A percentile compares a stretch with the other conserved stretches of the same genome.
Conservation (phyloP, 2,329 filamentous ascomycete species). For the Beauveria medogensis region DNA sequence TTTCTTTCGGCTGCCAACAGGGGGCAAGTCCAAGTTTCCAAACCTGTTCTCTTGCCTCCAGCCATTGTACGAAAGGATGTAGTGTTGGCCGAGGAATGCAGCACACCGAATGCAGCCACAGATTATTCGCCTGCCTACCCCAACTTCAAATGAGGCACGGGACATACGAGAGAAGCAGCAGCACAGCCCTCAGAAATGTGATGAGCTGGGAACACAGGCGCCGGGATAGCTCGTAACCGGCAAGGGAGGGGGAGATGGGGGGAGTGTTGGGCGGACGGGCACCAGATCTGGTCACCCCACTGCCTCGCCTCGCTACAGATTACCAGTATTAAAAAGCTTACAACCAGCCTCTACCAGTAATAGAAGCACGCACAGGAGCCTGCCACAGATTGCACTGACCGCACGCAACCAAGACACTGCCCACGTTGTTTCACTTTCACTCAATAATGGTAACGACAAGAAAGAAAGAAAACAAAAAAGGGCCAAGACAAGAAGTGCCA, state of each 20-base stretch:
- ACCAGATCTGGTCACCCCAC: constrained; percentile 1
- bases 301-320: not conserved
- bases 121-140: not conserved
- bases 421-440: not conserved
- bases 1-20: too few relatives aligned
- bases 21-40: not conserved
- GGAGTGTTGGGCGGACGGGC: not conserved
- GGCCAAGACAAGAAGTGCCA: too few relatives aligned
- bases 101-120: not conserved
- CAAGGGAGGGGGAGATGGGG: not conserved
- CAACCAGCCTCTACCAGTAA: too few relatives aligned
- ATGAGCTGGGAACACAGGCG: not conserved
- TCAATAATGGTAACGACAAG: not conserved
- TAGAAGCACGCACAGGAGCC: too few relatives aligned
- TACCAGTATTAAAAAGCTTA: not conserved
- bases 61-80: too few relatives aligned
- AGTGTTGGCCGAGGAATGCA: not conserved
- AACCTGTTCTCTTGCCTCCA: too few relatives aligned
- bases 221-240: not conserved
- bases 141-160: not conserved
- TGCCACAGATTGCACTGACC: not conserved
- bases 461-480: not conserved
- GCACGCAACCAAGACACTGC: constrained; percentile 1
- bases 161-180: not conserved
- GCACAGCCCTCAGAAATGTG: constrained; percentile 1